Evolutionary conservation across 2,329 filamentous ascomycete genomes (phyloP), one percentile per base, ranked within the genome.

Genomic region (Cephalotrichum gorgonifer): DNA sequence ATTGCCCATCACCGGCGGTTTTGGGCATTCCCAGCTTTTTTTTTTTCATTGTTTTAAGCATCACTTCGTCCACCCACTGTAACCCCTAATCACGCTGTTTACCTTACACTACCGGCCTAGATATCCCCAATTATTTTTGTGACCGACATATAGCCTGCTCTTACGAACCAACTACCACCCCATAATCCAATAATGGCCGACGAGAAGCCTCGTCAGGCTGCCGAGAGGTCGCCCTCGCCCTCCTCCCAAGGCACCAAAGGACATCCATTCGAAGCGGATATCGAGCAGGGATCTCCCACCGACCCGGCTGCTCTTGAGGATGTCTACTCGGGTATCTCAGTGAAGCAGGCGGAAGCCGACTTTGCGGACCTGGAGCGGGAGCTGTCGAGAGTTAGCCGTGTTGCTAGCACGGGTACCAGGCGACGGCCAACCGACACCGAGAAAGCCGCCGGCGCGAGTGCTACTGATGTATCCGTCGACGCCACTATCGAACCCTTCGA

Each of bases 331-430:
- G 79, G 79, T 22, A 74, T 89, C 28, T 80, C 84, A 8, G 74
- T 90, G 47, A 70, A 78, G 51, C 75, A 76, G 47, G 85, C 85
- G 41, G 78, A 86, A 62, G 77, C 76, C 28, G 83, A 88, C 25
- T 90, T 89, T 54, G 77, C 76, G 0, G 74, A 85, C 54, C 71
- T 90, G 14, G 83, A 76, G 58, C 72, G 74, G 31, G 74, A 82
- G 60, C 66, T 85, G 20, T 76, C 78, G 2, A 72, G 71, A 6
- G 62, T 75, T n/a, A 82, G 78, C 6, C 72, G 72, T 27, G 69
- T 69, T 1, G 80, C 30, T 20, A 49, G 28, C 23, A 38, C 28
- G 8, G 28, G 14, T n/a, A 76, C 59, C 67, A 68, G 23, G 26
- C 58, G 57, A 30, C 59, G 53, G 30, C 58, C 56, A 43, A 56